Base-by-base conservation (phyloP, 2,329 filamentous ascomycete genomes). In the Penicillium paneum region DNA sequence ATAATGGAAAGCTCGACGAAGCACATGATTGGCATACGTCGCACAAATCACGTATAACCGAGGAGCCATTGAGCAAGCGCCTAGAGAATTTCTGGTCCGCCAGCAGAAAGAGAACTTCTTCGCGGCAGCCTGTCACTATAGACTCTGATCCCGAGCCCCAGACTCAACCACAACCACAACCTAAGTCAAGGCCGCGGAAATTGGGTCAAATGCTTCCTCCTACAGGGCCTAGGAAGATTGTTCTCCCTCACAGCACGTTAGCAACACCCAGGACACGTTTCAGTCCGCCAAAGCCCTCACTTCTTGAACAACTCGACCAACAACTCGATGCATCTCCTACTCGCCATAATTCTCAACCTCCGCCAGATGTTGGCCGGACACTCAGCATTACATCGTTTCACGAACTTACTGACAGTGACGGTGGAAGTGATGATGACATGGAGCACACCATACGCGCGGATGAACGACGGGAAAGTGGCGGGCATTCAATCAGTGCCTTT, bases 231-330 rank as follows among this genome's bases (percentile, higher is more conserved):
- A 67, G 68, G 51, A 71, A 69, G 58, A 64, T 72, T 31, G 64
- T 64, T 19, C 65, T 74, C 12, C 65, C 71, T 17, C 71, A 64
- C 34, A 73, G 61, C 49, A 66, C 68, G 55, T 70, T 67, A 6
- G 63, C 64, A 32, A 74, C 71, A 1, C 71, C 72, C 8, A 67
- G 70, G 49, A 73, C 69, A 31, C 67, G 72, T 34, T 74, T 74
- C 49, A 74, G 72, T 44, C 72, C 71, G 5, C 71, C 71, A 8
- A 74, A 73, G 45, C 71, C 71, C n/a, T 72, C 71, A 31, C 67
- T 73, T 11, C 65, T 74, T 17, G 72, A 74, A 38, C 67, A 71
- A 40, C 59, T 73, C 15, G 71, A 74, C 39, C 59, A 74, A 46
- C 65, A 71, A 44, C 59, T 73, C 13, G 71, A 74, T 44, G 59